phyloP scores from a whole-genome alignment of 148 eudicot genomes.

The Polygonum aviculare region DNA sequence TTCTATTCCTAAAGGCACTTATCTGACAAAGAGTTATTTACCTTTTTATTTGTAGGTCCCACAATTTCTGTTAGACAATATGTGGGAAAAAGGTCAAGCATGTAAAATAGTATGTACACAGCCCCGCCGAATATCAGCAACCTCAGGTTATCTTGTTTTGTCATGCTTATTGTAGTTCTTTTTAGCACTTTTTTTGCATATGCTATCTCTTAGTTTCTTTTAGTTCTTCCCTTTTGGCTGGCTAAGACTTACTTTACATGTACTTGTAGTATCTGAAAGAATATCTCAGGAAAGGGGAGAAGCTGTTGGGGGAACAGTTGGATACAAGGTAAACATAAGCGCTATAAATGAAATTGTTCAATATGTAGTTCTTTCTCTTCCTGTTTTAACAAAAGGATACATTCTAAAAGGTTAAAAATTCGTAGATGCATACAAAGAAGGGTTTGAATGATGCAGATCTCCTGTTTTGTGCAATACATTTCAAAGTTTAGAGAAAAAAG shows the following conservation, averaged over 20 bases:
- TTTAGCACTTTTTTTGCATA: background rate
- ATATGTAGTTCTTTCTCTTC: background rate
- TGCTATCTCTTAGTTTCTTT: background rate
- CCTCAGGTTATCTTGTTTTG: conserved; percentile 42
- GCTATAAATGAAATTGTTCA: background rate
- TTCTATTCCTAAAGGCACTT: background rate
- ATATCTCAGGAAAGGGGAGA: conserved; percentile 87
- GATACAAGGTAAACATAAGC: conserved; percentile 62
- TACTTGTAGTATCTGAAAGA: conserved; percentile 71
- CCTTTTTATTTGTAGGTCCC: conserved; percentile 51
- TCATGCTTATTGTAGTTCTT: conserved; percentile 6
- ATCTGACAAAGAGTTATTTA: background rate
- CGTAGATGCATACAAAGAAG: background rate
- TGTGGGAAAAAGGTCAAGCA: conserved; percentile 70
- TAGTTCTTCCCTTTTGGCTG: conserved; percentile 10
- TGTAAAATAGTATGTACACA: conserved; percentile 94
- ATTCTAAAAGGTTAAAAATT: background rate
- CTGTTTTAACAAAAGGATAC: background rate
- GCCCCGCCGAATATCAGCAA: conserved; percentile 90
- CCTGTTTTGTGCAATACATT: background rate
- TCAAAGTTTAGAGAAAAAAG: background rate
- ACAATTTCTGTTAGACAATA: conserved; percentile 70
- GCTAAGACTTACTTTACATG: background rate
- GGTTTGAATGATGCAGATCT: background rate
- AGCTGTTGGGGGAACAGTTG: conserved; percentile 69